Evolutionary conservation across 1,284 basidiomycete genomes (phyloP), one percentile per base, ranked within the genome.

Genomic region (Melampsora larici-populina): DNA sequence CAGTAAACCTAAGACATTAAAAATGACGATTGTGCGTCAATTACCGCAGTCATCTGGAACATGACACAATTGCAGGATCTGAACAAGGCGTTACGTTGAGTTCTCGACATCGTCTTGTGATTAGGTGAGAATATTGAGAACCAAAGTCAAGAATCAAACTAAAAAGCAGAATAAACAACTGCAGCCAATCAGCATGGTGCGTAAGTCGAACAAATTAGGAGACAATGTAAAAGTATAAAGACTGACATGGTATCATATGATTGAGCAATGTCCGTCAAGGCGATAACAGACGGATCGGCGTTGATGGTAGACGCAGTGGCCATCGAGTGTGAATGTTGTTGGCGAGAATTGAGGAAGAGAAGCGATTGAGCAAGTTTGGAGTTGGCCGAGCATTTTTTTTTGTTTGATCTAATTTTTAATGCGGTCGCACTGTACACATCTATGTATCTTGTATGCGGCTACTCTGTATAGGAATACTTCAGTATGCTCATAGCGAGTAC

Each of bases 31-130:
- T 33, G 26, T 29, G 18, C 29, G n/a, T 24, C 29, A 60, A 24
- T 43, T 13, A 43, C 55, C 5, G 18, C 18, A 8, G 55, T 24
- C 26, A n/a, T 58, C 55, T 24, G 55, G 55, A 24, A 17, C 26
- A 29, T 58, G 55, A n/a, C 11, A 8, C 63, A 7, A 2, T 11
- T 31, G 1, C 6, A 64, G 17, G 11, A 21, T 29, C 26, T 68
- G 43, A 68, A 48, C 8, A 68, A 40, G 2, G 43, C 9, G 29
- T 60, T 48, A 99, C 93, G 80, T 94, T 94, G 84, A 96, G 89
- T 85, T 99, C 97, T 84, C 97, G 92, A 88, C 96, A 98, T 89
- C 97, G 88, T 84, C 97, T 87, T 24, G 96, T 97, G 86, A 99
- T 99, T 81, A 99, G 87, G 87, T 99, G 97, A 81, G 95, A 98